Conservation (phyloP, 106 monocot species). For the Allium fistulosum region DNA sequence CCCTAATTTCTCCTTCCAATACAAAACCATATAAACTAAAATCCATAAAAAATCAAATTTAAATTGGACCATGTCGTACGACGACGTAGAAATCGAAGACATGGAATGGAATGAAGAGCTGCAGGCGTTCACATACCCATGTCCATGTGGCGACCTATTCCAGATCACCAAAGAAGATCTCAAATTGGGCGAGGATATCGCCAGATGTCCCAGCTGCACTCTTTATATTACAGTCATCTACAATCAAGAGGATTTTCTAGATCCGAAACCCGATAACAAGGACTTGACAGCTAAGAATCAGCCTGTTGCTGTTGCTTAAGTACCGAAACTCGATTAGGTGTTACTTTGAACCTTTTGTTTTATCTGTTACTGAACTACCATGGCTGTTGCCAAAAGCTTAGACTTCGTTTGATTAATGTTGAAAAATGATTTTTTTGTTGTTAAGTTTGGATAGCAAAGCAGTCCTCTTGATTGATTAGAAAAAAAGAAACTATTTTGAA, state of each 20-base stretch:
- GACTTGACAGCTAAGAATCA: slow-evolving; percentile 10
- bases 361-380: too few relatives aligned
- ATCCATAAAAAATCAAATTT: too few relatives aligned
- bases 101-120: slow-evolving; percentile 68
- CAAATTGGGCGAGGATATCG: slow-evolving; percentile 54
- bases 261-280: slow-evolving; percentile 2
- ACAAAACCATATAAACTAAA: too few relatives aligned
- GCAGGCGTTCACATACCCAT: slow-evolving; percentile 55
- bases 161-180: slow-evolving; percentile 65
- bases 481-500: too few relatives aligned
- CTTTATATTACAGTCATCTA: slow-evolving; percentile 67
- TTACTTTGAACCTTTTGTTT: too few relatives aligned
- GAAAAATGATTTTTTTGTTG: too few relatives aligned
- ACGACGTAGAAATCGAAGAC: slow-evolving; percentile 74
- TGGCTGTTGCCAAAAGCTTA: too few relatives aligned
- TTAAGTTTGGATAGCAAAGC: too few relatives aligned
- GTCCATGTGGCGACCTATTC: slow-evolving; percentile 65
- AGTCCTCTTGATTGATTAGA: too few relatives aligned
- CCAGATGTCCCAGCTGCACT: slow-evolving; percentile 59
- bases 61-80: slow-evolving; percentile 40
- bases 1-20: too few relatives aligned
- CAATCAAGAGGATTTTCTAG: slow-evolving; percentile 45
- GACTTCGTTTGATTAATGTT: too few relatives aligned
- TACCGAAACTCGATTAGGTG: too few relatives aligned
- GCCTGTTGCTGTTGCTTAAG: slow-evolving; percentile 39